These are phyloP conservation scores for Lasiodiplodia theobromae DNA, from an alignment of 2,329 filamentous ascomycete genomes.

Conservation along the genomic window DNA sequence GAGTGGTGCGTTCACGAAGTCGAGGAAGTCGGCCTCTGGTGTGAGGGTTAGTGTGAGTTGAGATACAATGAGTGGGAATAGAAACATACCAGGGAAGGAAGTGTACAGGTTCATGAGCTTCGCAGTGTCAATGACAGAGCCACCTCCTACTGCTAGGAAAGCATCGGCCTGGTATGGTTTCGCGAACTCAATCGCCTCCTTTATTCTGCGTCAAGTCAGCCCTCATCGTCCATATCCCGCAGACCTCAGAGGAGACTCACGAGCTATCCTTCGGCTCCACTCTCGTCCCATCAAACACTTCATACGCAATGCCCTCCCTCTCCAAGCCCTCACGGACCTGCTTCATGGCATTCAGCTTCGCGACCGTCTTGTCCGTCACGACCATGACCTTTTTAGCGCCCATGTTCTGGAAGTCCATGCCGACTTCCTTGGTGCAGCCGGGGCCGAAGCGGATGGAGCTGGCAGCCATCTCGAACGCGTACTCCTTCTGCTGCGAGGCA, in stretches of 20 bases:
- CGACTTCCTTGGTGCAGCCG: slow-evolving; percentile 92
- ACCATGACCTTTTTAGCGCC: slow-evolving; percentile 86
- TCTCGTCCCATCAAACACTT: slow-evolving; percentile 79
- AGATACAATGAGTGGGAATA: too few species aligned
- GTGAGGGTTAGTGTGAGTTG: slow-evolving; percentile 10
- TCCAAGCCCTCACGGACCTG: slow-evolving; percentile 83
- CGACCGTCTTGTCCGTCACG: slow-evolving; percentile 85
- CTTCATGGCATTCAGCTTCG: slow-evolving; percentile 85
- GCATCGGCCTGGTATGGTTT: slow-evolving; percentile 84
- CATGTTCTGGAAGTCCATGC: slow-evolving; percentile 97
- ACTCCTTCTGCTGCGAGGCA: slow-evolving; percentile 80
- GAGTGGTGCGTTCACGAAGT: slow-evolving; percentile 96
- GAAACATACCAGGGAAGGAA: slow-evolving; percentile 67
- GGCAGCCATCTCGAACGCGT: slow-evolving; percentile 98
- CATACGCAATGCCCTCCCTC: slow-evolving; percentile 78
- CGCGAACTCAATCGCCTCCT: slow-evolving; percentile 86
- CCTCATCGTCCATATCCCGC: neutral
- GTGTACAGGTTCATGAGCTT: slow-evolving; percentile 99
- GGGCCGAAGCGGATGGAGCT: slow-evolving; percentile 94
- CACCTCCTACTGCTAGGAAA: slow-evolving; percentile 89
- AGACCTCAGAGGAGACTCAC: slow-evolving; percentile 55
- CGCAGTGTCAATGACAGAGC: slow-evolving; percentile 96
- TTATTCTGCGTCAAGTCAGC: slow-evolving; percentile 64
- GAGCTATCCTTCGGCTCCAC: slow-evolving; percentile 96
- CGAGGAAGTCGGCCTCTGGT: slow-evolving; percentile 84